phyloP scores from a whole-genome alignment of 805 yeast genomes.

The Myxozyma melibiosi region DNA sequence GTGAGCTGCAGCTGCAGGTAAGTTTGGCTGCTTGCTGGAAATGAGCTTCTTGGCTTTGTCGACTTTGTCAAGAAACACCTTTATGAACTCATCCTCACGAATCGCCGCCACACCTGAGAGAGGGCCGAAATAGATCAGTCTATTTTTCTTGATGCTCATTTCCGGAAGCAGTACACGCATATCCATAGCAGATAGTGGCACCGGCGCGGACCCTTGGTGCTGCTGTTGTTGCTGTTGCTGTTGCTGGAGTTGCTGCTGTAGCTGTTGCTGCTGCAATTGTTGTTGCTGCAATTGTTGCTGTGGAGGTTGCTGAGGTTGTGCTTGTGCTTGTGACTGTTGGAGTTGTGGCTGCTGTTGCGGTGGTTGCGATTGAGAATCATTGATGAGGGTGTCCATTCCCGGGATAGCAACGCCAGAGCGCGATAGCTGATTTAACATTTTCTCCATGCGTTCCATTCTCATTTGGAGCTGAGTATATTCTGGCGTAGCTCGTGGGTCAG shows the following conservation, averaged over 20 bases:
- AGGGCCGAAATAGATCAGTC: slow-evolving; percentile 29
- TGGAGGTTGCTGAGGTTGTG: not conserved
- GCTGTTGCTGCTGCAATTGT: not conserved
- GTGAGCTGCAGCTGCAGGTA: not conserved
- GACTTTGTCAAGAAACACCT: slow-evolving; percentile 14
- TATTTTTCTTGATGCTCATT: slow-evolving; percentile 18
- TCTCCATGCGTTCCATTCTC: slow-evolving; percentile 27
- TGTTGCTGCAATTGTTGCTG: not conserved
- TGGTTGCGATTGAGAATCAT: not conserved
- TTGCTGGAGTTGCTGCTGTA: not conserved
- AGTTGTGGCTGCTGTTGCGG: not conserved
- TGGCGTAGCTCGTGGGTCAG: not conserved
- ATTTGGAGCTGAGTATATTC: slow-evolving; percentile 16
- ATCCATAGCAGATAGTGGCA: slow-evolving; percentile 17
- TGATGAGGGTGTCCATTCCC: not conserved
- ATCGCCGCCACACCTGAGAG: slow-evolving; percentile 22
- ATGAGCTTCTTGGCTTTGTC: slow-evolving; percentile 13
- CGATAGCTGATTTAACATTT: slow-evolving; percentile 13
- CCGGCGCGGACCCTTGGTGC: not conserved
- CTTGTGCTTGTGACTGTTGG: not conserved
- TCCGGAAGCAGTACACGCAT: slow-evolving; percentile 21
- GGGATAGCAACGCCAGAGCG: slow-evolving; percentile 9
- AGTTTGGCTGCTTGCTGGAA: not conserved
- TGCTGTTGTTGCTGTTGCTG: not conserved
- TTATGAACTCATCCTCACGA: slow-evolving; percentile 20